A percentile compares a stretch with the other conserved stretches of the same genome.
Evolutionary conservation across 805 yeast species (phyloP).

Genomic region (Limtongozyma cylindracea): DNA sequence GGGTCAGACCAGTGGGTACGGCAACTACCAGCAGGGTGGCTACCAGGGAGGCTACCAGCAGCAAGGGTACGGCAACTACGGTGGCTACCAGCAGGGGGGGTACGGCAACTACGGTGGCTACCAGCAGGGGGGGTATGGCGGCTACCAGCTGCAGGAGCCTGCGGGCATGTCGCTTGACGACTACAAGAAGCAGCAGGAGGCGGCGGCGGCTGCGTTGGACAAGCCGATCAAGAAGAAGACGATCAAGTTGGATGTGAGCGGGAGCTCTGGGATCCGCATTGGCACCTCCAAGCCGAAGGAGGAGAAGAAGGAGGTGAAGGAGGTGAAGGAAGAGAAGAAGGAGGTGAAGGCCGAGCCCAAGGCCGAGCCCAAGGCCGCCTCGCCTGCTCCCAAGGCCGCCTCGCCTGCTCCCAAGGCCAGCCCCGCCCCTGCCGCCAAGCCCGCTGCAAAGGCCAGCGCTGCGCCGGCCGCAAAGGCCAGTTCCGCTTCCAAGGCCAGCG

Average conservation of each 20-base stretch:
- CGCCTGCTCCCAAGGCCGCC: conserved; percentile 2
- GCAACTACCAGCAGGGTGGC: conserved; percentile 1
- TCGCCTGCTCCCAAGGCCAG: conserved; percentile 1
- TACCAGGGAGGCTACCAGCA: conserved; percentile 2
- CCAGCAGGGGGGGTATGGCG: conserved; percentile 2
- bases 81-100: conserved; percentile 2
- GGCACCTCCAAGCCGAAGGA: conserved; percentile 5
- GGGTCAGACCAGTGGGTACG: conserved; percentile 2
- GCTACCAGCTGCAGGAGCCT: conserved; percentile 4
- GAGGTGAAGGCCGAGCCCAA: conserved; percentile 10
- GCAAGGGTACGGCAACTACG: conserved; percentile 1
- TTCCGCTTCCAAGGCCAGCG: background rate
- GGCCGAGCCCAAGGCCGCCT: conserved; percentile 2
- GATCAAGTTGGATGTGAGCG: too few species aligned
- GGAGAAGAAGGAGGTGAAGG: conserved; percentile 9
- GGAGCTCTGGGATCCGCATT: too few species aligned
- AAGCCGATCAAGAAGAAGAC: conserved; percentile 15
- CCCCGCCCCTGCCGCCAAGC: conserved; percentile 1
- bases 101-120: conserved; percentile 3
- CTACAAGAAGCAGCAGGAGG: conserved; percentile 30
- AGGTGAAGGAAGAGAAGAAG: conserved; percentile 8
- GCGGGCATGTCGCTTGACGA: conserved; percentile 53
- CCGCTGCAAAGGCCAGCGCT: conserved; percentile 1
- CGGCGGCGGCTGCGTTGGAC: conserved; percentile 15
- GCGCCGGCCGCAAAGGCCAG: background rate